Evolutionary conservation across 2,329 filamentous ascomycete genomes (phyloP).

Genomic region (Teratosphaeriaceae sp.): DNA sequence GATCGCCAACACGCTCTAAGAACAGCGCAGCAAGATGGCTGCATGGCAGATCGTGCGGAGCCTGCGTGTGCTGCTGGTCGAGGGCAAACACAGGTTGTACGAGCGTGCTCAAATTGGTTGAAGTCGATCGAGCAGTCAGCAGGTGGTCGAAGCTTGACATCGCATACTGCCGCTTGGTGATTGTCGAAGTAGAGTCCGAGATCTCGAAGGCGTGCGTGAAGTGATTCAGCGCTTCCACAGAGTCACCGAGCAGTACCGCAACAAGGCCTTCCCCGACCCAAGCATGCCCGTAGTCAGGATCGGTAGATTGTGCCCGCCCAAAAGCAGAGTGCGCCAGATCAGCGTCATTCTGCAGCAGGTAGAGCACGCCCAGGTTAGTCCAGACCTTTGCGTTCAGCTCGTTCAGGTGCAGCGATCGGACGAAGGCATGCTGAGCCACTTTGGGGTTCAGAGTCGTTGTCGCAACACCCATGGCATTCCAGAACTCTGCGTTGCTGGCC

Average conservation of each 20-base stretch:
- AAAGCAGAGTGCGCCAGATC: constrained; percentile 87
- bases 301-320: constrained; percentile 82
- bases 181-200: constrained; percentile 65
- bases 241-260: constrained; percentile 67
- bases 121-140: constrained; percentile 47
- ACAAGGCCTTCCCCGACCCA: constrained; percentile 92
- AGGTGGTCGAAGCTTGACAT: constrained; percentile 78
- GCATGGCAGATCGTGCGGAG: constrained; percentile 63
- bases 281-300: constrained; percentile 86
- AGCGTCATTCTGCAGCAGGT: constrained; percentile 74
- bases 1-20: constrained; percentile 71
- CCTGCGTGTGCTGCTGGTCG: constrained; percentile 68
- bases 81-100: constrained; percentile 86
- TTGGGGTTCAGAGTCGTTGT: constrained; percentile 79
- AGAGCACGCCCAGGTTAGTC: constrained; percentile 86
- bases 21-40: constrained; percentile 75
- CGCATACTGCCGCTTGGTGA: constrained; percentile 73
- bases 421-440: constrained; percentile 88
- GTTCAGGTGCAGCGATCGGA: constrained; percentile 86
- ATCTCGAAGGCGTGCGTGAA: constrained; percentile 96
- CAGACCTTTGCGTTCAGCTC: constrained; percentile 77
- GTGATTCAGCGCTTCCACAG: constrained; percentile 70
- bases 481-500: constrained; percentile 89
- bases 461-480: constrained; percentile 90
- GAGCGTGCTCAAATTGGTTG: constrained; percentile 52